Percentiles rank a stretch among this genome's conserved stretches.
Evolutionary conservation across 2,329 filamentous ascomycete species (phyloP).

Genomic region (Epichloe brachyelytri): DNA sequence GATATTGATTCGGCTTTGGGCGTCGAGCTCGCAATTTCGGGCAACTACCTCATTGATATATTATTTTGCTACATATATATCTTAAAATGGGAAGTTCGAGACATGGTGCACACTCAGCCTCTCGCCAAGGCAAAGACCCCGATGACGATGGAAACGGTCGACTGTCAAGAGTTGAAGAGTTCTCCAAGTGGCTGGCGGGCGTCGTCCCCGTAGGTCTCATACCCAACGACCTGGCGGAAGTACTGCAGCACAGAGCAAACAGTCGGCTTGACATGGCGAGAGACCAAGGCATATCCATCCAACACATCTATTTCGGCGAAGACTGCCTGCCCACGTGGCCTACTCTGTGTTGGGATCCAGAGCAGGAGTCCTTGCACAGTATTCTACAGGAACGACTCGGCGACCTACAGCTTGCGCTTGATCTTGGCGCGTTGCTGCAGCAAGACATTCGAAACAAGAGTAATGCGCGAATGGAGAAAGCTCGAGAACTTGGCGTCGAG

Average conservation of each 20-base stretch:
- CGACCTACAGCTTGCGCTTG: conserved; percentile 8
- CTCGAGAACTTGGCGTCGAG: conserved; percentile 10
- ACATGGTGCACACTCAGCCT: not conserved
- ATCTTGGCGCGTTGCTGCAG: conserved; percentile 10
- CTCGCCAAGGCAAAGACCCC: not conserved
- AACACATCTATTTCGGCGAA: conserved; percentile 13
- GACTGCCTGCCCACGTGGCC: conserved; percentile 20
- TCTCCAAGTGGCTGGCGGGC: conserved; percentile 8
- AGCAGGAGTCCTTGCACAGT: conserved; percentile 12
- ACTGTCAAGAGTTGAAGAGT: not conserved
- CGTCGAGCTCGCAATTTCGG: not conserved
- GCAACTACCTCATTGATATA: not conserved
- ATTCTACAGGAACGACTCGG: conserved; percentile 14
- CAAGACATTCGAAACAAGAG: conserved; percentile 14
- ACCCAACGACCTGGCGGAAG: conserved; percentile 9
- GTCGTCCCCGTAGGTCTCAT: conserved; percentile 13
- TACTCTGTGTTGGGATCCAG: conserved; percentile 13
- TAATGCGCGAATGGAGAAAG: conserved; percentile 15
- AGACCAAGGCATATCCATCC: conserved; percentile 5
- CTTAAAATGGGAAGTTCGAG: not conserved
- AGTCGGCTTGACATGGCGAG: conserved; percentile 13
- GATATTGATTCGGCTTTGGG: not conserved
- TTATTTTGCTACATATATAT: too few relatives aligned
- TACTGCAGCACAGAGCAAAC: conserved; percentile 13
- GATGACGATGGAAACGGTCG: not conserved